Base-by-base conservation (phyloP, 805 yeast genomes). In the Metschnikowia henanensis region DNA sequence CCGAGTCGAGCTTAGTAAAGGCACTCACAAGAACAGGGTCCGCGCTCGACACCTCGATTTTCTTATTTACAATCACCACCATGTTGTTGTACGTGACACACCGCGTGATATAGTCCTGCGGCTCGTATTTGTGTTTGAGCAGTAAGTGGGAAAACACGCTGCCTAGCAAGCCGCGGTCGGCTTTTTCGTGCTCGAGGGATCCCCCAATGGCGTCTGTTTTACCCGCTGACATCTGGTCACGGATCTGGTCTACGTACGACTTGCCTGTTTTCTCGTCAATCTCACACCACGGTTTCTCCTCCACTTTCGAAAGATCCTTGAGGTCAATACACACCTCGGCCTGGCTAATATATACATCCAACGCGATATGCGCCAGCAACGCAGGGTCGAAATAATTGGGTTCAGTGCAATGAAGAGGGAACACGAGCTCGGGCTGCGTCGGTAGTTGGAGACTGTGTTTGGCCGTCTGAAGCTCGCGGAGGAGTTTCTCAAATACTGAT, bases 21-120 rank as follows among this genome's bases (percentile, higher is more conserved):
- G 83, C 75, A 38, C 84, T 77, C 30, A 84, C 68, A 41, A 85
- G 59, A 7, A 79, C 72, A 2, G 91, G 91, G 54, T 85, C 92
- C 19, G 85, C 81, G 3, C 84, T 76, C 21, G 80, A 73, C 3
- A 82, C 80, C 46, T 79, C 80, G 18, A 81, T 64, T 44, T 79
- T 80, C 46, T 77, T 83, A 47, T 68, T 64, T 20, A 83, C 80
- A 56, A 80, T 79, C 20, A 83, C 90, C 34, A 83, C 88, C 51
- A 66, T 70, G 32, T 70, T 66, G 45, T 76, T 66, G 58, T 76
- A 84, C 0, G 90, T 83, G 13, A 82, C 64, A 43, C 87, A 79
- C 47, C 83, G 74, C 15, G 84, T 81, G 38, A 84, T 66, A 57
- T 77, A 60, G 52, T 78, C 81, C 36, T 70, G 63, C 18, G 83